Evolutionary conservation across 2,329 filamentous ascomycete species (phyloP).

Genomic region (Calonectria pseudoturangicola): DNA sequence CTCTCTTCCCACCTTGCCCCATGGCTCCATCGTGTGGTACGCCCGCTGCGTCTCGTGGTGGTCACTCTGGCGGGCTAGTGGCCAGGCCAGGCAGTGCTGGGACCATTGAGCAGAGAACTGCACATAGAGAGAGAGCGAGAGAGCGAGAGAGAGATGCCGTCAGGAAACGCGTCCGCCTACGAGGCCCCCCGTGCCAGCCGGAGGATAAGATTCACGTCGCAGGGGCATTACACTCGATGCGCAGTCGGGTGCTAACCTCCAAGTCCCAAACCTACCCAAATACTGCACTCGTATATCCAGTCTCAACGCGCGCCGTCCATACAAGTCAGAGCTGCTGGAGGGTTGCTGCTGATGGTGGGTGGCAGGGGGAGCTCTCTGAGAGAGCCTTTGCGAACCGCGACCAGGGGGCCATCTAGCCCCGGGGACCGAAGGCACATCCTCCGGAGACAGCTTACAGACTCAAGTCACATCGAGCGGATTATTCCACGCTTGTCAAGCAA

Average conservation of each 20-base stretch:
- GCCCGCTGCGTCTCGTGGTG: conserved; percentile 45
- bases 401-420: conserved; percentile 26
- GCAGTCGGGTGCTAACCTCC: conserved; percentile 31
- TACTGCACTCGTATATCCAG: conserved; percentile 26
- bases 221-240: conserved; percentile 24
- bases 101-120: conserved; percentile 15
- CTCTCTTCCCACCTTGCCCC: conserved; percentile 32
- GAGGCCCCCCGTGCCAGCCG: not conserved
- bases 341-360: conserved; percentile 35
- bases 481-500: conserved; percentile 10
- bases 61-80: conserved; percentile 43
- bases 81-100: conserved; percentile 31
- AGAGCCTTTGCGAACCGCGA: conserved; percentile 31
- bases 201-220: conserved; percentile 19
- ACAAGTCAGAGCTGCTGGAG: conserved; percentile 26
- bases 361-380: conserved; percentile 38
- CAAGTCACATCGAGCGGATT: conserved; percentile 20
- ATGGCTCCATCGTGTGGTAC: conserved; percentile 35
- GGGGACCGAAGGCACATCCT: conserved; percentile 35
- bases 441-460: conserved; percentile 27
- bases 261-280: conserved; percentile 33
- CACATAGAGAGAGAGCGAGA: not conserved
- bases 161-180: conserved; percentile 10
- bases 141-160: not conserved
- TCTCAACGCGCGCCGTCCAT: conserved; percentile 15